Base-by-base conservation (phyloP, 805 yeast genomes). In the Starmerella apis region DNA sequence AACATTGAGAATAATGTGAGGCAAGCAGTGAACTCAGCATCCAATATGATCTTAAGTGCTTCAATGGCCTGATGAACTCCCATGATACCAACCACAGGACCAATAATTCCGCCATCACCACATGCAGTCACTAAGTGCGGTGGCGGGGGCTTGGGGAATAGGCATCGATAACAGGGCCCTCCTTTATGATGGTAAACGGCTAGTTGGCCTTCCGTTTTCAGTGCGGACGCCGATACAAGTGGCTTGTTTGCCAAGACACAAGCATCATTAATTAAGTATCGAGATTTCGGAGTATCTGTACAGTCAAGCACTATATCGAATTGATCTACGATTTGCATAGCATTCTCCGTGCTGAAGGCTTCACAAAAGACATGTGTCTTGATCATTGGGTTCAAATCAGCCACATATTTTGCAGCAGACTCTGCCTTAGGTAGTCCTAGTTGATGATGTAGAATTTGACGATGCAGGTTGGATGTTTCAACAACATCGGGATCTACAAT, bases 41-140 rank as follows among this genome's bases (percentile, higher is more conserved):
- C 80, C 2, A 81, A 71, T 2, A 86, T 60, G 7, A 90, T 70
- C 62, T 90, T 88, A 23, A 94, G 73, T 0, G 94, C 73, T 60
- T 92, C 98, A 19, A 83, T 67, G 0, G 96, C 94, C 83, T 92
- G 90, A 72, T 84, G 73, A 0, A 79, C 71, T 9, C 98, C 99
- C 62, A 90, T 78, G 0, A 86, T 59, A 0, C 98, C 99, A 49
- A 92, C 94, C n/a, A 88, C 92, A 0, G 97, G 95, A 0, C 98
- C 98, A 23, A 92, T 65, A 0, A 90, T 94, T 4, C 96, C 96
- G 2, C 95, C 94, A 65, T 87, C 97, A 13, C 84, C 77, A 60
- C 99, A 92, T 0, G 94, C 76, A 0, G 86, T 76, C 1, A 88
- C 86, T 1, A 83, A 72, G 51, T 78, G 80, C 1, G 95, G 84